Percentiles rank a stretch among this genome's conserved stretches.
These are phyloP conservation scores for Boletus bicolor DNA, from an alignment of 768 basidiomycete species.

Conservation along the genomic window DNA sequence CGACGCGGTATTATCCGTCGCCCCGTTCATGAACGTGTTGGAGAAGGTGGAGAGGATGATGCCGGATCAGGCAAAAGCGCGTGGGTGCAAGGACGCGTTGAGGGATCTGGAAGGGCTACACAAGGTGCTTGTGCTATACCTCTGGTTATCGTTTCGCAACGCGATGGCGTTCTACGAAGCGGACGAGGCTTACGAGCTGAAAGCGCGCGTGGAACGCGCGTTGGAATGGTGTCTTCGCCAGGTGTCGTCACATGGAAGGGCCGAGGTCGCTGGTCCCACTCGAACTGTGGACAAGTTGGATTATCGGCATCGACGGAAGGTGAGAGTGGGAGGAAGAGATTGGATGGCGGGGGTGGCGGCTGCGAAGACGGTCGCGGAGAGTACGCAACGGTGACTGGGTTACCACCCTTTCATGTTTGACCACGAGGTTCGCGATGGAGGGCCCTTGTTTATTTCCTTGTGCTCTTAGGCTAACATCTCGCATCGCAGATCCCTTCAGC, in stretches of 20 bases:
- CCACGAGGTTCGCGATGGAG: too few relatives aligned
- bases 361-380: slow-evolving; percentile 19
- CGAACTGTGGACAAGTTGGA: slow-evolving; percentile 10
- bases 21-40: slow-evolving; percentile 22
- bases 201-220: slow-evolving; percentile 59
- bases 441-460: too few relatives aligned
- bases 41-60: slow-evolving; percentile 35
- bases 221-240: slow-evolving; percentile 61
- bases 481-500: too few relatives aligned
- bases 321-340: not conserved
- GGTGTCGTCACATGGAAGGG: slow-evolving; percentile 29
- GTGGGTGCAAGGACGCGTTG: slow-evolving; percentile 18
- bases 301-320: slow-evolving; percentile 21
- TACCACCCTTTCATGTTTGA: not conserved
- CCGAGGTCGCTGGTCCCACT: not conserved
- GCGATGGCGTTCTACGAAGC: slow-evolving; percentile 64
- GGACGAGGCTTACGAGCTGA: slow-evolving; percentile 47
- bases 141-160: slow-evolving; percentile 79
- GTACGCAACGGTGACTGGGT: not conserved
- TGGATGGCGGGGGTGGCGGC: slow-evolving; percentile 17
- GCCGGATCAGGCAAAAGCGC: slow-evolving; percentile 39
- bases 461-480: too few relatives aligned
- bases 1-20: slow-evolving; percentile 18
- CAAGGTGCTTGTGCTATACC: slow-evolving; percentile 69
- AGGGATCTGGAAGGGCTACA: slow-evolving; percentile 47